A percentile compares a stretch with the other conserved stretches of the same genome.
phyloP scores from a whole-genome alignment of 106 monocot species.

The Allium sativum region DNA sequence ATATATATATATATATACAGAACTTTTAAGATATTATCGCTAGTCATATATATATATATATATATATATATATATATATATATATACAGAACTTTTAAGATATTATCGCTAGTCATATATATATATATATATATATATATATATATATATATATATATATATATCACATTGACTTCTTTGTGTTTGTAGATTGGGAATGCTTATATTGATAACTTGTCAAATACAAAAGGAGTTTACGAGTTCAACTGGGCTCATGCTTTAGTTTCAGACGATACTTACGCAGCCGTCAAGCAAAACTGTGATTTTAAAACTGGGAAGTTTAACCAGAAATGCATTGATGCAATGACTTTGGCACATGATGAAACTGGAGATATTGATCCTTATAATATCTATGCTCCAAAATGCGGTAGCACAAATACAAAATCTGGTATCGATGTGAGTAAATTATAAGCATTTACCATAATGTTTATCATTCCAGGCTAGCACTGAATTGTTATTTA shows the following conservation, averaged over 20 bases:
- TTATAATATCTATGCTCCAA: slow-evolving; percentile 55
- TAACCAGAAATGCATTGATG: slow-evolving; percentile 3
- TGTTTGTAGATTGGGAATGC: slow-evolving; percentile 36
- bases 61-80: too few species aligned
- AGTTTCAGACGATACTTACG: slow-evolving; percentile 24
- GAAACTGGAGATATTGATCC: slow-evolving; percentile 13
- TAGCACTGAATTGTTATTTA: not conserved
- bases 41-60: too few species aligned
- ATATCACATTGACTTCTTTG: too few species aligned
- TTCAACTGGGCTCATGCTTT: slow-evolving; percentile 37
- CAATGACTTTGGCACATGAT: not conserved
- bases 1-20: too few species aligned
- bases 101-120: too few species aligned
- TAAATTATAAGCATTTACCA: too few species aligned
- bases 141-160: too few species aligned
- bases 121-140: too few species aligned
- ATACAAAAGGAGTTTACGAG: slow-evolving; percentile 1
- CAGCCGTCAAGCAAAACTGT: slow-evolving; percentile 8
- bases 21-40: too few species aligned
- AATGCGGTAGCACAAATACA: slow-evolving; percentile 11
- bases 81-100: too few species aligned
- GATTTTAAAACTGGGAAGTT: not conserved
- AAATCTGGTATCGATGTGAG: not conserved
- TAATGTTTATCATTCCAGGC: not conserved
- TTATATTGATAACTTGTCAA: slow-evolving; percentile 7